A percentile compares a stretch with the other conserved stretches of the same genome.
phyloP scores from a whole-genome alignment of 225 moss, liverwort and hornwort species.

The Polytrichum formosum region DNA sequence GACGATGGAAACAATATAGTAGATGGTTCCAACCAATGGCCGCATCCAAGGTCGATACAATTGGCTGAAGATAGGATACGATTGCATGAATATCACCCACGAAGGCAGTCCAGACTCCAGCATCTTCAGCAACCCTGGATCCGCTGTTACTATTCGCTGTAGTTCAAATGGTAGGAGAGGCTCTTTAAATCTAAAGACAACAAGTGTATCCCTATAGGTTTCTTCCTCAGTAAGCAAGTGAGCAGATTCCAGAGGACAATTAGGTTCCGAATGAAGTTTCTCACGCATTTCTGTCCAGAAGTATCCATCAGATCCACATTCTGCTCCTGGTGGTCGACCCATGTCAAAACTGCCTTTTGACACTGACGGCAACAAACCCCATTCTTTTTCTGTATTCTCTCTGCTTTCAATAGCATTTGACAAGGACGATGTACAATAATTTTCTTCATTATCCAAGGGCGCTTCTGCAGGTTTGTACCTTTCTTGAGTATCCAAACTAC shows the following conservation, averaged over 20 bases:
- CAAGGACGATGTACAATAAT: constrained; percentile 21
- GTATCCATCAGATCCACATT: constrained; percentile 20
- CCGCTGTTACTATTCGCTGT: constrained; percentile 63
- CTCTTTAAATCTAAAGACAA: constrained; percentile 78
- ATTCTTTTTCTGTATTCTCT: constrained; percentile 25
- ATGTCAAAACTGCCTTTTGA: constrained; percentile 40
- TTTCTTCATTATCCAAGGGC: constrained; percentile 19
- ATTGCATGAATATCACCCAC: constrained; percentile 90
- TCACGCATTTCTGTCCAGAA: constrained; percentile 24
- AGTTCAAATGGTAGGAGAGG: constrained; percentile 74
- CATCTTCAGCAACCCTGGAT: constrained; percentile 80
- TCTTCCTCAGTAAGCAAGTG: constrained; percentile 41
- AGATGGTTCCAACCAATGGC: constrained; percentile 77
- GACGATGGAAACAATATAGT: constrained; percentile 71
- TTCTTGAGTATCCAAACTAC: constrained; percentile 29
- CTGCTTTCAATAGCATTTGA: constrained; percentile 20
- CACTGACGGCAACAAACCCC: constrained; percentile 32
- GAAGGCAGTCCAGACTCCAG: constrained; percentile 83
- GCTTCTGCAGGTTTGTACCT: constrained; percentile 9
- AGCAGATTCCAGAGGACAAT: constrained; percentile 17
- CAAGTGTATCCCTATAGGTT: constrained; percentile 58
- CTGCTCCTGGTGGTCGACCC: constrained; percentile 39
- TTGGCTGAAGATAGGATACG: constrained; percentile 83
- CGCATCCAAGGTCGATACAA: constrained; percentile 94
- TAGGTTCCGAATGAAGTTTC: constrained; percentile 4